Conservation (phyloP, 1,139 yeast species). For the Debaryomyces fabryi region DNA sequence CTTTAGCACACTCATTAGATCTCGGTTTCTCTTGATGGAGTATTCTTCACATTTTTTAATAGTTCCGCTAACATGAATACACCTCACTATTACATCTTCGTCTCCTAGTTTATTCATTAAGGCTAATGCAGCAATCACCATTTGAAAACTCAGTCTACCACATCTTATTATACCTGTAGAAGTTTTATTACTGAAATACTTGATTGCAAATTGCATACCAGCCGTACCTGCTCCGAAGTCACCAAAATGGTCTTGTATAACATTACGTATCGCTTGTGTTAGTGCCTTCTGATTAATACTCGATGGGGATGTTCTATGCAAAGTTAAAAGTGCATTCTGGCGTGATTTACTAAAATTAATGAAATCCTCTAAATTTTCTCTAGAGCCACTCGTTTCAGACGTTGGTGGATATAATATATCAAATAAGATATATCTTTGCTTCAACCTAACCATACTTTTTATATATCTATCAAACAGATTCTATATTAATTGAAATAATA, state of each 20-base stretch:
- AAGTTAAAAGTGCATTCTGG: slow-evolving; percentile 41
- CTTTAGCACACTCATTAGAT: slow-evolving; percentile 28
- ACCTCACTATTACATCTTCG: slow-evolving; percentile 57
- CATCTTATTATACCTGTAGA: slow-evolving; percentile 86
- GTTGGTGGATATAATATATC: slow-evolving; percentile 70
- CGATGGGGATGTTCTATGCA: slow-evolving; percentile 54
- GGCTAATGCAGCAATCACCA: slow-evolving; percentile 70
- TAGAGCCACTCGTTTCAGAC: not conserved
- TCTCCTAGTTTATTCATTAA: slow-evolving; percentile 59
- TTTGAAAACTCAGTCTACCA: slow-evolving; percentile 62
- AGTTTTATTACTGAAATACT: slow-evolving; percentile 80
- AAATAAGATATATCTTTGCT: slow-evolving; percentile 80
- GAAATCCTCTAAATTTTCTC: slow-evolving; percentile 20
- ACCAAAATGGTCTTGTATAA: slow-evolving; percentile 67
- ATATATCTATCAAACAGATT: not conserved
- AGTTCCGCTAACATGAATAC: slow-evolving; percentile 81
- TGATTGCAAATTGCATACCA: slow-evolving; percentile 61
- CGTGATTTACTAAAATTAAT: slow-evolving; percentile 28
- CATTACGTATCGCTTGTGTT: slow-evolving; percentile 54
- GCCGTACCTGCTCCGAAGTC: slow-evolving; percentile 76
- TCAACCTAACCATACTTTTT: slow-evolving; percentile 75
- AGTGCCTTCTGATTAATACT: slow-evolving; percentile 49
- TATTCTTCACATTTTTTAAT: slow-evolving; percentile 80
- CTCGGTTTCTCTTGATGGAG: slow-evolving; percentile 51
- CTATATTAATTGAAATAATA: not conserved